Evolutionary conservation across 208 protist species (phyloP).

Genomic region (Herpetomonas muscarum): DNA sequence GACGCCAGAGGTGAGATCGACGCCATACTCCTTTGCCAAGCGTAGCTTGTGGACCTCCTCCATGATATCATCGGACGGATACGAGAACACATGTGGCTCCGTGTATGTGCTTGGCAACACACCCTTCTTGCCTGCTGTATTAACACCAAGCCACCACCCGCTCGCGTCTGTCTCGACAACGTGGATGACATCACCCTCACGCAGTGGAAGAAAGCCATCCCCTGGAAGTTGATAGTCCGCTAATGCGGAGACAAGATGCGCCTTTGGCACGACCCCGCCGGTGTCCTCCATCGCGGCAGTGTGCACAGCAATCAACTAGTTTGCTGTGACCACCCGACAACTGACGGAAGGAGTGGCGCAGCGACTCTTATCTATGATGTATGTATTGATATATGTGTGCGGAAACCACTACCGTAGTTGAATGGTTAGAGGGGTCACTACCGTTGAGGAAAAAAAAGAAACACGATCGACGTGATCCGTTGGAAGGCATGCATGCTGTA

Average conservation of each 20-base stretch:
- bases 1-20: conserved; percentile 28
- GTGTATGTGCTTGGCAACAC: conserved; percentile 76
- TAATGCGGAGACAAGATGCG: conserved; percentile 36
- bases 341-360: too few species aligned
- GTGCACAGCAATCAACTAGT: background rate
- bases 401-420: too few species aligned
- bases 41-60: conserved; percentile 24
- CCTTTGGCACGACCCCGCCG: conserved; percentile 15
- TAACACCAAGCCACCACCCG: conserved; percentile 75
- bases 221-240: conserved; percentile 53
- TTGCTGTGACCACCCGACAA: background rate
- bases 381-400: too few species aligned
- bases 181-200: conserved; percentile 43
- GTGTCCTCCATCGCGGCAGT: background rate
- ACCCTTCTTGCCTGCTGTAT: conserved; percentile 37
- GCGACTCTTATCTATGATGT: too few species aligned
- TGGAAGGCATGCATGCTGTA: too few species aligned
- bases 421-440: too few species aligned
- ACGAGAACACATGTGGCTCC: conserved; percentile 25
- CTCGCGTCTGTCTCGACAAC: conserved; percentile 53
- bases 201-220: conserved; percentile 42
- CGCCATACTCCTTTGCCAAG: conserved; percentile 15
- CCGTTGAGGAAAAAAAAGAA: too few species aligned
- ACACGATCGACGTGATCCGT: too few species aligned
- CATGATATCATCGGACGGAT: conserved; percentile 26